Conservation (phyloP, 768 basidiomycete species). For the Pulveroboletus sp. region DNA sequence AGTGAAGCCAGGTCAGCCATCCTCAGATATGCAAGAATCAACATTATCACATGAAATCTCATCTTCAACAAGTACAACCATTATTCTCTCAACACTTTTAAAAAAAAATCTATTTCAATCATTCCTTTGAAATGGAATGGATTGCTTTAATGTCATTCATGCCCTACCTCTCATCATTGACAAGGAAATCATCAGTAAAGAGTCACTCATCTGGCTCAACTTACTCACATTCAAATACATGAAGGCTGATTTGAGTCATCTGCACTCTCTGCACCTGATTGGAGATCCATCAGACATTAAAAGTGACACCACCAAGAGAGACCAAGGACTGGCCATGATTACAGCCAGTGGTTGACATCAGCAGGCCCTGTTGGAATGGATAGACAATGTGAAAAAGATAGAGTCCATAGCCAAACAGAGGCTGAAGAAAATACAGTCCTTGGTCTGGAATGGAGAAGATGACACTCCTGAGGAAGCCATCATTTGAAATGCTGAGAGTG, state of each 20-base stretch:
- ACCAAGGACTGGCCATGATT: not conserved
- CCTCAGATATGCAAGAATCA: no score
- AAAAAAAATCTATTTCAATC: not conserved
- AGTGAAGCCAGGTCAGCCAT: no score
- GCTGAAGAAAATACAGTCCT: not conserved
- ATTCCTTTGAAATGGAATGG: not conserved
- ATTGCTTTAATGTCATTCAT: not conserved
- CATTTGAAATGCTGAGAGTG: not conserved
- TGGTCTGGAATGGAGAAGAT: not conserved
- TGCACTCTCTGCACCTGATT: not conserved
- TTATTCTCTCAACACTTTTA: no score
- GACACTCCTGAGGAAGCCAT: not conserved
- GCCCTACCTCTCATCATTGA: not conserved
- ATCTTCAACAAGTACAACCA: no score
- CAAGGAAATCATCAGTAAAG: not conserved
- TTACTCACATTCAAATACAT: no score
- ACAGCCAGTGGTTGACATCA: not conserved
- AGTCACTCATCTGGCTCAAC: not conserved
- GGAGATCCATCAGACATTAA: not conserved
- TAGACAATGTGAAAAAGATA: not conserved
- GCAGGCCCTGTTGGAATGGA: no score
- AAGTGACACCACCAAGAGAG: not conserved
- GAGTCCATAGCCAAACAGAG: no score
- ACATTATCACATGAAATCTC: no score
- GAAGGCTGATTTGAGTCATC: not conserved